Conservation (phyloP, 108 stramenopile species). For the Nitzschia putrida region DNA sequence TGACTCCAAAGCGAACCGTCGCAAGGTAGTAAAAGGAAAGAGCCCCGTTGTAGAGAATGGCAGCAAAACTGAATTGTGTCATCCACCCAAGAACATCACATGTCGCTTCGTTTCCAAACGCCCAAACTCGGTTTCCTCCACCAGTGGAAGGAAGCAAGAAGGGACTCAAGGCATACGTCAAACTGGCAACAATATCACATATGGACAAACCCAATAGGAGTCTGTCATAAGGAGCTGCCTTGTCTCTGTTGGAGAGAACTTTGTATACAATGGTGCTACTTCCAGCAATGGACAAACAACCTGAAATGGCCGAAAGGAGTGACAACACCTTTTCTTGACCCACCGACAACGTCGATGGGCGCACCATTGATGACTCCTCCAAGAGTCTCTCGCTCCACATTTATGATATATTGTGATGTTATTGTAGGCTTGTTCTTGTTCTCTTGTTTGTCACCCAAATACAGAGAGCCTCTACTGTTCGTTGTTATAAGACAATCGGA, state of each 20-base stretch:
- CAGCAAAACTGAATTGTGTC: slow-evolving; percentile 22
- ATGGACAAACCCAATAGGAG: slow-evolving; percentile 21
- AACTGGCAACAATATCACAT: slow-evolving; percentile 12
- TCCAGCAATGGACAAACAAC: slow-evolving; percentile 4
- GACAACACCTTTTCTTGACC: slow-evolving; percentile 15
- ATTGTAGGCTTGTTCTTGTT: too few relatives aligned
- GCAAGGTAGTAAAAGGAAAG: slow-evolving; percentile 30
- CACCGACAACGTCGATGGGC: background rate
- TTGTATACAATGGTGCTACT: slow-evolving; percentile 18
- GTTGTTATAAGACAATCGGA: too few relatives aligned
- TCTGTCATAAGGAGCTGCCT: slow-evolving; percentile 19
- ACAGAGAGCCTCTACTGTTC: too few relatives aligned
- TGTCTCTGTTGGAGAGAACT: background rate
- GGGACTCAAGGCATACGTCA: slow-evolving; percentile 4
- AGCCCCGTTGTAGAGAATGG: slow-evolving; percentile 29
- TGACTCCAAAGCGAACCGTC: slow-evolving; percentile 12
- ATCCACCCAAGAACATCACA: slow-evolving; percentile 30
- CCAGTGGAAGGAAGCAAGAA: background rate
- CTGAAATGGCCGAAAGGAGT: slow-evolving; percentile 1
- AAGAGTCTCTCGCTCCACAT: too few relatives aligned
- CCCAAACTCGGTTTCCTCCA: slow-evolving; percentile 12
- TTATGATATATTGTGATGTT: too few relatives aligned
- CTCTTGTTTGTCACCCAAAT: too few relatives aligned
- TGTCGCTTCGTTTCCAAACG: slow-evolving; percentile 21
- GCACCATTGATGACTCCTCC: too few relatives aligned